Conservation (phyloP, 208 protist genomes). For the Tritrichomonas musculus region DNA sequence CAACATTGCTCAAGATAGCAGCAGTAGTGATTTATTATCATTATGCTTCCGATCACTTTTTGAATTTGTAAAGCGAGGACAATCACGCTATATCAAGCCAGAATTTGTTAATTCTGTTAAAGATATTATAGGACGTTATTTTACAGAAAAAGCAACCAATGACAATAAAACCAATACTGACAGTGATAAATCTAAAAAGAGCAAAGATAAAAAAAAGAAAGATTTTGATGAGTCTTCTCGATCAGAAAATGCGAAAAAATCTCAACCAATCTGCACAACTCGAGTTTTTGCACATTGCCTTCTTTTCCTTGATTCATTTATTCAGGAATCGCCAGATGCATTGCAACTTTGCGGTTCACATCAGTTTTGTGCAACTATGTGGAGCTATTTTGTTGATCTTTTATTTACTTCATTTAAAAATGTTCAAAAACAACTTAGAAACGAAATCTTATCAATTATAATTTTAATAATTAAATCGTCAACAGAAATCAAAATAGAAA, state of each 20-base stretch:
- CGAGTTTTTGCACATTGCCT: background rate
- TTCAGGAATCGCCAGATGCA: background rate
- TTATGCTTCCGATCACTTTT: background rate
- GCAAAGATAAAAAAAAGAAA: background rate
- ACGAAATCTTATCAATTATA: conserved; percentile 24
- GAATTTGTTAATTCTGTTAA: background rate
- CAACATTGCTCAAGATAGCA: background rate
- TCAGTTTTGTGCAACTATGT: background rate
- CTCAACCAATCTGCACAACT: background rate
- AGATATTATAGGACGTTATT: background rate
- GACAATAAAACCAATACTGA: background rate
- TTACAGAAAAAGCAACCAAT: no score
- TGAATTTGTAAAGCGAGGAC: conserved; percentile 22
- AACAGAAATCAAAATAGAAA: background rate
- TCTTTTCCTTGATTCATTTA: background rate
- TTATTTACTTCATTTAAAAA: conserved; percentile 15
- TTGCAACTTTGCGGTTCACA: background rate
- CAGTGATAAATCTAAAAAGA: background rate
- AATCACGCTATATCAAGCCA: background rate
- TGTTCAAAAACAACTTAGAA: conserved; percentile 2
- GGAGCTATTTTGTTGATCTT: conserved; percentile 7
- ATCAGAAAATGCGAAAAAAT: no score
- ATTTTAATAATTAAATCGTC: background rate
- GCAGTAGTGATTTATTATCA: background rate
- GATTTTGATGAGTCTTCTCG: background rate